Conservation (phyloP, 106 monocot species). For the Dendrobium huoshanense region DNA sequence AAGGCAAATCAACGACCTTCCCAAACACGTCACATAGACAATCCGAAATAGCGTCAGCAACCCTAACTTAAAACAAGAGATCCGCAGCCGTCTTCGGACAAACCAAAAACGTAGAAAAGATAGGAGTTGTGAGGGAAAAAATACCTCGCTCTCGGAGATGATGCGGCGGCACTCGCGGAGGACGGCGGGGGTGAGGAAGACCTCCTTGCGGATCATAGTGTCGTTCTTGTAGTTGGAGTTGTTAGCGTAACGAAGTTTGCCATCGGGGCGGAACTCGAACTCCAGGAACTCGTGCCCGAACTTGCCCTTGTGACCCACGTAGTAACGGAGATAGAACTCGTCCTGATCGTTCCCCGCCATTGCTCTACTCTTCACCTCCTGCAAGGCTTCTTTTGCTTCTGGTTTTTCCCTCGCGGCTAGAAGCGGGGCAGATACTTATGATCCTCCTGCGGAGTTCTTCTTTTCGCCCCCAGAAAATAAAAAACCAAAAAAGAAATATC, state of each 20-base stretch:
- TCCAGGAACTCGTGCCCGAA: slow-evolving; percentile 98
- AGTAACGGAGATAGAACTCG: slow-evolving; percentile 97
- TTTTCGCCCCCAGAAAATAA: too few species aligned
- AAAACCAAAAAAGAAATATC: too few species aligned
- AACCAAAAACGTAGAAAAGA: not conserved
- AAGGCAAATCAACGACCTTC: not conserved
- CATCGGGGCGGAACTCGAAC: slow-evolving; percentile 99
- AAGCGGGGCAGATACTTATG: too few species aligned
- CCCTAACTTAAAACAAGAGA: not conserved
- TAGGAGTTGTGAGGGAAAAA: not conserved
- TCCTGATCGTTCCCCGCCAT: slow-evolving; percentile 36
- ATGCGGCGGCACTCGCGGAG: slow-evolving; percentile 91
- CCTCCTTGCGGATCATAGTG: slow-evolving; percentile 98
- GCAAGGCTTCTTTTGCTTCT: not conserved
- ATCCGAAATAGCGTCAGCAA: slow-evolving; percentile 1
- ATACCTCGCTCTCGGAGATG: slow-evolving; percentile 81
- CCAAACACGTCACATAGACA: not conserved
- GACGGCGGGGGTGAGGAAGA: slow-evolving; percentile 83
- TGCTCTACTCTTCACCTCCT: not conserved
- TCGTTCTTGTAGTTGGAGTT: slow-evolving; percentile 99
- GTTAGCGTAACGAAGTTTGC: slow-evolving; percentile 95
- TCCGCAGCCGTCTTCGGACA: not conserved
- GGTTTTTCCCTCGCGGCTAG: not conserved
- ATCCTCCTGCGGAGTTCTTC: too few species aligned
- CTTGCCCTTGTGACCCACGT: slow-evolving; percentile 97